A percentile compares a stretch with the other conserved stretches of the same genome.
These are phyloP conservation scores for Coprinopsis sp. DNA, from an alignment of 768 basidiomycete species.

Conservation along the genomic window DNA sequence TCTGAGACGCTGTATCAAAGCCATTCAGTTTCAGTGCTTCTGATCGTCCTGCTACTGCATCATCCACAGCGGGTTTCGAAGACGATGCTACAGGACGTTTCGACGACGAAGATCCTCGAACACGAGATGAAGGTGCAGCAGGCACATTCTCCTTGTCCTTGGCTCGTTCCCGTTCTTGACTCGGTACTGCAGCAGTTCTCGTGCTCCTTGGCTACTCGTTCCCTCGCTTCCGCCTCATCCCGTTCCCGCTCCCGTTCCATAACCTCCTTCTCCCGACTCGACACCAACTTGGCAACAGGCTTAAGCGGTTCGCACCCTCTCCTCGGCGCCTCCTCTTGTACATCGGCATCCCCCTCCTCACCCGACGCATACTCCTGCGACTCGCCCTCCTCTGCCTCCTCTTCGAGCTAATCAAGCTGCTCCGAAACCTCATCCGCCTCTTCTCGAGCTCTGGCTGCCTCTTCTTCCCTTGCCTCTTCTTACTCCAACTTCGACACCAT, in stretches of 20 bases:
- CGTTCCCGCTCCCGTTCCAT: slow-evolving; percentile 29
- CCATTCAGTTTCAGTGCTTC: slow-evolving; percentile 38
- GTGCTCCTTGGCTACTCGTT: slow-evolving; percentile 20
- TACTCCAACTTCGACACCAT: slow-evolving; percentile 26
- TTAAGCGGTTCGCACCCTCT: slow-evolving; percentile 28
- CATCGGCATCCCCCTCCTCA: not conserved
- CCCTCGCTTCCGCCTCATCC: slow-evolving; percentile 11
- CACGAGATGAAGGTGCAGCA: slow-evolving; percentile 10
- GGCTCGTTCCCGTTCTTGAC: not conserved
- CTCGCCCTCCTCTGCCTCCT: slow-evolving; percentile 27
- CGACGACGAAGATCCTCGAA: no score
- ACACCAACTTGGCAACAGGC: slow-evolving; percentile 10
- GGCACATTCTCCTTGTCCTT: slow-evolving; percentile 31
- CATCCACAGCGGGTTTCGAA: slow-evolving; percentile 1
- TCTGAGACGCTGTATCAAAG: slow-evolving; percentile 61
- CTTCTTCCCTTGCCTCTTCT: slow-evolving; percentile 33
- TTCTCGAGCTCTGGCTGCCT: slow-evolving; percentile 73
- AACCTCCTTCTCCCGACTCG: no score
- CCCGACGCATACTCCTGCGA: slow-evolving; percentile 24
- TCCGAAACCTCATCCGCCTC: slow-evolving; percentile 39
- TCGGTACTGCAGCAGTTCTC: slow-evolving; percentile 8
- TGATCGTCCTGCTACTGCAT: slow-evolving; percentile 7
- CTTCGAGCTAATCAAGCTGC: no score
- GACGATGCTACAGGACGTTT: no score
- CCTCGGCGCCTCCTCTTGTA: slow-evolving; percentile 10